Evolutionary conservation across 331 rosid genomes (phyloP).

Genomic region (Prunus yedoensis): DNA sequence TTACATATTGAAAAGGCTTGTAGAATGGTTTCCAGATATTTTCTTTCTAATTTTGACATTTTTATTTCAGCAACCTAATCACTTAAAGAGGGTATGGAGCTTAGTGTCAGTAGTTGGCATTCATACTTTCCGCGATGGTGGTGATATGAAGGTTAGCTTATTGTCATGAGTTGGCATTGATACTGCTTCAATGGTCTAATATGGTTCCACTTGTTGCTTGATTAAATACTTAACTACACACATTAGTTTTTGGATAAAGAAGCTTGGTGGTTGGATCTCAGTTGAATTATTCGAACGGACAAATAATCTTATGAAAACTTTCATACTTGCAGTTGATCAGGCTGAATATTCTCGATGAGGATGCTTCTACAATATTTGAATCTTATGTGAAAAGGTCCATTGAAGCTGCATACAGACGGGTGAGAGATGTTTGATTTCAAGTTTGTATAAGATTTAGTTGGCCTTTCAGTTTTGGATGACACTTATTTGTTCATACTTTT

Average conservation of each 20-base stretch:
- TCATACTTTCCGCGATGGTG: slow-evolving; percentile 33
- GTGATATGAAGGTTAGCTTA: slow-evolving; percentile 45
- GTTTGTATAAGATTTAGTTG: neutral
- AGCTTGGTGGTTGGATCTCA: neutral
- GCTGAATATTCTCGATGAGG: slow-evolving; percentile 25
- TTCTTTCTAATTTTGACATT: slow-evolving; percentile 10
- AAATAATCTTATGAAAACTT: slow-evolving; percentile 1
- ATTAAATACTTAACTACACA: neutral
- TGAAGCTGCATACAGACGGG: slow-evolving; percentile 44
- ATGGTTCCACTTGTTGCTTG: neutral
- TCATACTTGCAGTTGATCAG: slow-evolving; percentile 34
- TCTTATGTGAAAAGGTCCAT: slow-evolving; percentile 46
- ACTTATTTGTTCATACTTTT: slow-evolving; percentile 13
- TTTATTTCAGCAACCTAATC: slow-evolving; percentile 42
- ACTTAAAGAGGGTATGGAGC: slow-evolving; percentile 41
- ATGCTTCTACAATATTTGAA: slow-evolving; percentile 33
- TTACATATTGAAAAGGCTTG: neutral
- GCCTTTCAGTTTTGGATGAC: slow-evolving; percentile 1
- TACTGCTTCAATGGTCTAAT: neutral
- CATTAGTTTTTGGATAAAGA: neutral
- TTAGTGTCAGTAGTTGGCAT: slow-evolving; percentile 49
- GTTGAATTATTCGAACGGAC: neutral
- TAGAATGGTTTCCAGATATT: neutral
- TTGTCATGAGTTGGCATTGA: neutral
- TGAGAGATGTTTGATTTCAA: slow-evolving; percentile 16